phyloP scores from a whole-genome alignment of 139 green algal species.

The Coelastrella sp. region DNA sequence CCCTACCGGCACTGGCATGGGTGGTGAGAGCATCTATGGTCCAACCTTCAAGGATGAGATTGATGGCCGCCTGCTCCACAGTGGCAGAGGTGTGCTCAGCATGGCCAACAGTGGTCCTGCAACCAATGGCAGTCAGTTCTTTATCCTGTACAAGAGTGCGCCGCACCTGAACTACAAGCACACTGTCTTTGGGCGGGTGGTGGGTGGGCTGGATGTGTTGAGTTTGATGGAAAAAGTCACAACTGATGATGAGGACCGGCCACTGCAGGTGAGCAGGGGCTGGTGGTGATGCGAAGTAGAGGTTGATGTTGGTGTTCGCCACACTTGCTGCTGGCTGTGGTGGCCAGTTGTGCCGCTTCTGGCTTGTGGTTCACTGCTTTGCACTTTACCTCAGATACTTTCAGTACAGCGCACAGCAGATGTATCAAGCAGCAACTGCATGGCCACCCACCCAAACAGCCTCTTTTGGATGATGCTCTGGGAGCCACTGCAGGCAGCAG shows the following conservation, averaged over 20 bases:
- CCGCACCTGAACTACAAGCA: constrained; percentile 97
- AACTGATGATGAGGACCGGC: constrained; percentile 89
- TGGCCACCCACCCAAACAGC: too few species aligned
- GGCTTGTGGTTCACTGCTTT: too few species aligned
- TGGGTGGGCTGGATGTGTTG: constrained; percentile 90
- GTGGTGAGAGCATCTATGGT: constrained; percentile 94
- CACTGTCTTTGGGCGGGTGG: constrained; percentile 69
- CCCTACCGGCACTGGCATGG: constrained; percentile 93
- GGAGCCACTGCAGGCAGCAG: too few species aligned
- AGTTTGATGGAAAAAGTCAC: constrained; percentile 86
- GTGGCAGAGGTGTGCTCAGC: constrained; percentile 86
- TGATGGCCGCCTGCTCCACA: constrained; percentile 54
- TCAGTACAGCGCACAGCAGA: too few species aligned
- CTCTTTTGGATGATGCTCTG: too few species aligned
- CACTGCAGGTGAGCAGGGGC: constrained; percentile 60
- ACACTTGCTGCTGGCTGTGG: neutral
- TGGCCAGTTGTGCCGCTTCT: neutral
- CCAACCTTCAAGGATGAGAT: constrained; percentile 86
- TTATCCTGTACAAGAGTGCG: constrained; percentile 78
- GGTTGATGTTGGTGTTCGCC: neutral
- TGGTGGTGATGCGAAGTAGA: neutral
- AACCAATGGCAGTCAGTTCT: constrained; percentile 87
- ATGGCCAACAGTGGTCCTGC: constrained; percentile 94
- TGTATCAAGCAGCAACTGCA: too few species aligned
- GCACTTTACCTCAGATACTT: too few species aligned